Evolutionary conservation across 2,329 filamentous ascomycete genomes (phyloP).

Genomic region (Penicillium decumbens): DNA sequence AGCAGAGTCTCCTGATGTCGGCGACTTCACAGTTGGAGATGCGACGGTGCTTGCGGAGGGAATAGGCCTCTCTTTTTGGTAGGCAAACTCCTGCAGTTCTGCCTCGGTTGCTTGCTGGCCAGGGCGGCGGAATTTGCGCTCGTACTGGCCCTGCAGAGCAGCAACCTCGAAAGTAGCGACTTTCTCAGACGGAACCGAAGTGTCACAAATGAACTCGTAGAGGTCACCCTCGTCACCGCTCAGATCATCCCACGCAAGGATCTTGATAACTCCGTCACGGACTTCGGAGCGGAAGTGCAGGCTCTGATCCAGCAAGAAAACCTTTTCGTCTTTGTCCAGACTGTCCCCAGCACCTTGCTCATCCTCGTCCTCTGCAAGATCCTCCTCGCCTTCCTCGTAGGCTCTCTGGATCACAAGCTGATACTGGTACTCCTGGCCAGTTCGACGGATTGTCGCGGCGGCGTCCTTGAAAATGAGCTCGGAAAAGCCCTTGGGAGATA

Average conservation of each 20-base stretch:
- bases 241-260: slow-evolving; percentile 90
- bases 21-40: slow-evolving; percentile 43
- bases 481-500: slow-evolving; percentile 94
- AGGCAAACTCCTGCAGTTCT: slow-evolving; percentile 79
- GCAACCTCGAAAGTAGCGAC: slow-evolving; percentile 76
- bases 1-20: slow-evolving; percentile 41
- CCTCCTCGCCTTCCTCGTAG: slow-evolving; percentile 95
- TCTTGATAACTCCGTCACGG: slow-evolving; percentile 72
- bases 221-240: slow-evolving; percentile 90
- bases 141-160: slow-evolving; percentile 92
- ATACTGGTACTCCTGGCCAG: slow-evolving; percentile 93
- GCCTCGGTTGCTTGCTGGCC: slow-evolving; percentile 74
- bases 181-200: slow-evolving; percentile 62
- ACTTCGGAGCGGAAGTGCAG: slow-evolving; percentile 82
- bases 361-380: slow-evolving; percentile 83
- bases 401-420: slow-evolving; percentile 94
- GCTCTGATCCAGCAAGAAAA: slow-evolving; percentile 87
- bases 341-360: slow-evolving; percentile 73
- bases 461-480: slow-evolving; percentile 99
- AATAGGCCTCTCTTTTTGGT: slow-evolving; percentile 59
- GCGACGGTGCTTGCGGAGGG: slow-evolving; percentile 56
- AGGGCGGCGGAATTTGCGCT: slow-evolving; percentile 82
- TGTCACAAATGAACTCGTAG: slow-evolving; percentile 96
- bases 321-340: slow-evolving; percentile 96
- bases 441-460: slow-evolving; percentile 83